Percentiles rank a stretch among this genome's conserved stretches.
These are phyloP conservation scores for Lenwebbia sp. DNA, from an alignment of 345 rosid species.

Conservation along the genomic window DNA sequence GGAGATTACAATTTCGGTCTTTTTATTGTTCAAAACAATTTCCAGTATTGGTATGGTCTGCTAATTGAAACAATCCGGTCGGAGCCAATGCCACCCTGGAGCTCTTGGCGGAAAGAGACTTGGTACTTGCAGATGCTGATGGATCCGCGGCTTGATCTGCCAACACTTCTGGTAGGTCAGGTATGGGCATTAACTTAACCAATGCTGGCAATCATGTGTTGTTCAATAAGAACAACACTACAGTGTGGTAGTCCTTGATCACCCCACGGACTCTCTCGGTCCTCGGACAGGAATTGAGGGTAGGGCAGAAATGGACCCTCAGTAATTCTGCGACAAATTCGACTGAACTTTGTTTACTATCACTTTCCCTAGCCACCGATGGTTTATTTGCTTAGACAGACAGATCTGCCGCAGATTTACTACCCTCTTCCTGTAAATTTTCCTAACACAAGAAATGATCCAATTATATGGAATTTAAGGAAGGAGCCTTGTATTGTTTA, in stretches of 20 bases:
- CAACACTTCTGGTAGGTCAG: neutral
- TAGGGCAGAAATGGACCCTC: constrained; percentile 3
- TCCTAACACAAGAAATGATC: too few species aligned
- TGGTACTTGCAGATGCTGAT: constrained; percentile 1
- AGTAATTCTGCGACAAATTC: too few species aligned
- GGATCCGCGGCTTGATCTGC: constrained; percentile 5
- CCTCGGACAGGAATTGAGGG: neutral
- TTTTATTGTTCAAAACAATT: rapidly evolving
- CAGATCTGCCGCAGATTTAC: too few species aligned
- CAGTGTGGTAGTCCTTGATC: neutral
- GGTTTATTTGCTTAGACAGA: too few species aligned
- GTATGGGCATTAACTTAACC: neutral
- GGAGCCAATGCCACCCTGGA: neutral
- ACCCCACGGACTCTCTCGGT: constrained; percentile 13
- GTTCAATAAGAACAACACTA: neutral
- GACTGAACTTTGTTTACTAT: too few species aligned
- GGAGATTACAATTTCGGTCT: neutral
- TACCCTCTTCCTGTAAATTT: too few species aligned
- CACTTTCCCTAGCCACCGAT: too few species aligned
- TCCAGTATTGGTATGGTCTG: constrained; percentile 4
- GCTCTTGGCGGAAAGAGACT: neutral
- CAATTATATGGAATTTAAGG: too few species aligned
- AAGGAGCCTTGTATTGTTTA: too few species aligned
- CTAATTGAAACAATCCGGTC: constrained; percentile 8
- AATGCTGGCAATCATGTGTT: neutral